Conservation (phyloP, 306 rosid genomes). For the Citrullus amarus region DNA sequence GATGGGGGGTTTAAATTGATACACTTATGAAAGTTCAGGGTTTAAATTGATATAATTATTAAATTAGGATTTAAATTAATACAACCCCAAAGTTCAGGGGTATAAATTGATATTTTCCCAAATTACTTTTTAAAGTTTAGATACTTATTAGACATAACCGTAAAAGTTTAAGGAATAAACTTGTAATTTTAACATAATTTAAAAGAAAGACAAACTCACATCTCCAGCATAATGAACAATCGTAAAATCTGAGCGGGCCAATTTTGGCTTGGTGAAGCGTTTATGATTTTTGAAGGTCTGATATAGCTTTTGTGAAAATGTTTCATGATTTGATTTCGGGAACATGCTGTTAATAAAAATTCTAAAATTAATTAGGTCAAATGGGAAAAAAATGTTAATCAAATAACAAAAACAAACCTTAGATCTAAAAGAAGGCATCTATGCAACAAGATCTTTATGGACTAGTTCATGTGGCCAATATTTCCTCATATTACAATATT, state of each 20-base stretch:
- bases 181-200: neutral
- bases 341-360: slow-evolving; percentile 56
- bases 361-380: neutral
- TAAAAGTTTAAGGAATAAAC: neutral
- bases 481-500: neutral
- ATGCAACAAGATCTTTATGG: neutral
- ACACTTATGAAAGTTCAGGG: too few species aligned
- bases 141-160: neutral
- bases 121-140: neutral
- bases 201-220: slow-evolving; percentile 28
- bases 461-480: neutral
- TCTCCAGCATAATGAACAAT: slow-evolving; percentile 89
- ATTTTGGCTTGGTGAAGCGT: slow-evolving; percentile 88
- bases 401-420: neutral
- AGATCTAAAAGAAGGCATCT: neutral
- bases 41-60: too few species aligned
- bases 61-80: too few species aligned
- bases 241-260: slow-evolving; percentile 73
- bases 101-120: too few species aligned
- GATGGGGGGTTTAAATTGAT: too few species aligned
- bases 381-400: neutral
- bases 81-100: too few species aligned
- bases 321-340: slow-evolving; percentile 88
- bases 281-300: slow-evolving; percentile 76
- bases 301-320: slow-evolving; percentile 77